Percentiles rank a stretch among this genome's conserved stretches.
These are phyloP conservation scores for Ogataea methylovora DNA, from an alignment of 805 yeast genomes.

Conservation along the genomic window DNA sequence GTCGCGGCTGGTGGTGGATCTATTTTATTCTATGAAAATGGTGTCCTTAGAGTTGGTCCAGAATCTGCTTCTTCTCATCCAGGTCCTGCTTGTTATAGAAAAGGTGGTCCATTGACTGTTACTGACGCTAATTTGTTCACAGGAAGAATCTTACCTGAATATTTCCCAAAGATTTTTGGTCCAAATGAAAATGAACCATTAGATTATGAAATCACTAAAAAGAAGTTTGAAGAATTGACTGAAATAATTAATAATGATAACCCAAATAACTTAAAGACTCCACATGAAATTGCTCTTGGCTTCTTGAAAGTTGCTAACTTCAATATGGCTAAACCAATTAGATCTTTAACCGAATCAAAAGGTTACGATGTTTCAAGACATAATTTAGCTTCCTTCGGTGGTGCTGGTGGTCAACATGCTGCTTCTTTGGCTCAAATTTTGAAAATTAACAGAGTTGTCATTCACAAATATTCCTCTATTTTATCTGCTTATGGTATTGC, in stretches of 20 bases:
- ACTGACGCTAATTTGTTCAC: slow-evolving; percentile 74
- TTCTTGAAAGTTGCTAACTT: slow-evolving; percentile 75
- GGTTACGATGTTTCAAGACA: slow-evolving; percentile 61
- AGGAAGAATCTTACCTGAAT: slow-evolving; percentile 63
- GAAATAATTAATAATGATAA: slow-evolving; percentile 37
- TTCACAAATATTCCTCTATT: slow-evolving; percentile 70
- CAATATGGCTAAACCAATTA: slow-evolving; percentile 77
- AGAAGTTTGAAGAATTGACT: slow-evolving; percentile 47
- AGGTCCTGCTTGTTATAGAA: slow-evolving; percentile 79
- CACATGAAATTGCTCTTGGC: slow-evolving; percentile 69
- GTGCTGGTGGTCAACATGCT: slow-evolving; percentile 87
- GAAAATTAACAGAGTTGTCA: slow-evolving; percentile 56
- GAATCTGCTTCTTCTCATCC: slow-evolving; percentile 82
- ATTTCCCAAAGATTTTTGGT: slow-evolving; percentile 76
- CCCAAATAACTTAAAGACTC: slow-evolving; percentile 31
- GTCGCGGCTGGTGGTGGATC: slow-evolving; percentile 80
- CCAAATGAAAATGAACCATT: slow-evolving; percentile 64
- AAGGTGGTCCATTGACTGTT: slow-evolving; percentile 76
- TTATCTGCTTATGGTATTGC: slow-evolving; percentile 79
- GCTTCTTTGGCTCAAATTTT: slow-evolving; percentile 61
- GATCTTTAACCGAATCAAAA: slow-evolving; percentile 72
- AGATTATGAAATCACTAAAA: slow-evolving; percentile 45
- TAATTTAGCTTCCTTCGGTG: slow-evolving; percentile 72
- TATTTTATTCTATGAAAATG: slow-evolving; percentile 54
- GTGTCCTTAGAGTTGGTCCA: slow-evolving; percentile 73